Percentiles rank a stretch among this genome's conserved stretches.
Evolutionary conservation across 495 filamentous ascomycete genomes (phyloP).

Genomic region (Penicillium crystallinum): DNA sequence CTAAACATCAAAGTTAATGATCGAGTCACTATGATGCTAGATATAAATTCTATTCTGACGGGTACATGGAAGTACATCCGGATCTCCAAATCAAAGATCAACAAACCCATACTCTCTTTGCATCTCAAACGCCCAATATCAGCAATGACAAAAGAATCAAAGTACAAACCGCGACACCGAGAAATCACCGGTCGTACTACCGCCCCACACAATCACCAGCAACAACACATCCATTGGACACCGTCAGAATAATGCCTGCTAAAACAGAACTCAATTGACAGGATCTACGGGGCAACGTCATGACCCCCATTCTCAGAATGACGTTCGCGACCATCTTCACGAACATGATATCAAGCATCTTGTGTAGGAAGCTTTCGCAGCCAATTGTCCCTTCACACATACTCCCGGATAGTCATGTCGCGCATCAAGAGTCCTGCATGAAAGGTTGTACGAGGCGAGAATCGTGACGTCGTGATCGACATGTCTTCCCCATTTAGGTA

Average conservation of each 20-base stretch:
- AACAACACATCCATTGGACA: neutral
- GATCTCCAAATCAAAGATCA: too few relatives aligned
- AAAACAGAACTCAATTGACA: neutral
- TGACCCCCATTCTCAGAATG: neutral
- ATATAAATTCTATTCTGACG: too few relatives aligned
- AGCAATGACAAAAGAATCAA: too few relatives aligned
- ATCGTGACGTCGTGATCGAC: slow-evolving; percentile 17
- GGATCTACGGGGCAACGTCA: slow-evolving; percentile 4
- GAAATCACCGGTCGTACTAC: neutral
- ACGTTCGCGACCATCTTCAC: neutral
- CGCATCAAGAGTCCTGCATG: neutral
- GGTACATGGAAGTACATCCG: too few relatives aligned
- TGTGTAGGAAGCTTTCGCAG: too few relatives aligned
- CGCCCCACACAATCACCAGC: neutral
- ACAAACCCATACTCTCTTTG: too few relatives aligned
- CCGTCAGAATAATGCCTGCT: neutral
- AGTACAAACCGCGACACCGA: neutral
- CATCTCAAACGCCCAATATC: too few relatives aligned
- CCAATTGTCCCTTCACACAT: too few relatives aligned
- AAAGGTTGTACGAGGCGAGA: neutral
- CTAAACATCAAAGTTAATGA: too few relatives aligned
- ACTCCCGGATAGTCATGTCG: too few relatives aligned
- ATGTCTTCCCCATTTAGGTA: neutral
- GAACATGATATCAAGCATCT: neutral
- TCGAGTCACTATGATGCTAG: too few relatives aligned